Evolutionary conservation across 169 alveolate genomes (phyloP).

Genomic region (Plasmodium blacklocki): DNA sequence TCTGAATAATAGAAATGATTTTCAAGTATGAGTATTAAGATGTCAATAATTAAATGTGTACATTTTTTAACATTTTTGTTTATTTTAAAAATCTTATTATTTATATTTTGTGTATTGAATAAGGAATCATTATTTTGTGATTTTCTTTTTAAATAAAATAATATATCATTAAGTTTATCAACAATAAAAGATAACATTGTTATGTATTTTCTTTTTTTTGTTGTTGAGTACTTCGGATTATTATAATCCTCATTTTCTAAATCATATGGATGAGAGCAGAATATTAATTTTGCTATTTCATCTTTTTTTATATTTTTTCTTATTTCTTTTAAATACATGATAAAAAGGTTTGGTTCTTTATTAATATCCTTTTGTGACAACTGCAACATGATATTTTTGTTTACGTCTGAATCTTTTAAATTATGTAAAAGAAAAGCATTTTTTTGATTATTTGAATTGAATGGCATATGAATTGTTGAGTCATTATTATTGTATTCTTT

Average conservation of each 20-base stretch:
- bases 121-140: background rate
- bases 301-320: background rate
- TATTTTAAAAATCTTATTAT: background rate
- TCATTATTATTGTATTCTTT: background rate
- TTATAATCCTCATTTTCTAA: background rate
- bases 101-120: too few relatives aligned
- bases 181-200: slow-evolving; percentile 23
- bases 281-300: slow-evolving; percentile 1
- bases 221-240: too few relatives aligned
- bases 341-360: slow-evolving; percentile 6
- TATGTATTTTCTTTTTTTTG: slow-evolving; percentile 1
- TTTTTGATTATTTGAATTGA: too few relatives aligned
- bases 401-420: too few relatives aligned
- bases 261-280: slow-evolving; percentile 10
- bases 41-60: slow-evolving; percentile 9
- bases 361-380: slow-evolving; percentile 21
- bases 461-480: too few relatives aligned
- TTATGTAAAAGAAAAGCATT: too few relatives aligned
- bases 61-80: slow-evolving; percentile 8
- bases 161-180: slow-evolving; percentile 1
- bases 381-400: background rate
- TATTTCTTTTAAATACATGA: background rate
- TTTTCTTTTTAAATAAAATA: slow-evolving; percentile 9
- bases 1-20: slow-evolving; percentile 14
- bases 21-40: slow-evolving; percentile 20